Base-by-base conservation (phyloP, 257 asterid genomes). In the Plantago major region DNA sequence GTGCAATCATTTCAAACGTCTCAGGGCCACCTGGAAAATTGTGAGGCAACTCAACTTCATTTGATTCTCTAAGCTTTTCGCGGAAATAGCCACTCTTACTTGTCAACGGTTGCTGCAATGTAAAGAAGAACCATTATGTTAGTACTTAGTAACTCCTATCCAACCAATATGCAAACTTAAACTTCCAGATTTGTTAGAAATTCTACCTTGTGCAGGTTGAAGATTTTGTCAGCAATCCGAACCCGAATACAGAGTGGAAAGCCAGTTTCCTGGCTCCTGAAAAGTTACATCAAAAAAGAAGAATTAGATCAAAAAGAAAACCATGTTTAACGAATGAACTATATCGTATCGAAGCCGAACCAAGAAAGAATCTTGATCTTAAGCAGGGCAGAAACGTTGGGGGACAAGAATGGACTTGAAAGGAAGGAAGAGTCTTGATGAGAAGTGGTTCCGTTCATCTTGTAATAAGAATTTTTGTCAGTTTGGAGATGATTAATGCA, bases 211-310 rank as follows among this genome's bases (percentile, higher is more conserved):
- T 86, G 95, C 66, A 86, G 79, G 77, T 74, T 76, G 71, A 84
- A 81, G 81, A 58, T 79, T 76, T 82, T 79, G 40, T 78, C 60
- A 33, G 76, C 83, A 48, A 86, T 48, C 28, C 76, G 80, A 69
- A 86, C 78, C 13, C 78, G 78, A 52, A 86, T 57, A 64, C 82
- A 73, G 65, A 78, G 82, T 18, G 92, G 92, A 13, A 71, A 76
- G 5, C 95, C 92, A 54, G 87, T 86, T 70, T 86, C 84, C 66
- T 84, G 84, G 75, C 84, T 84, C 92, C 95, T 86, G 71, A 69
- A n/a, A 44, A 71, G 47, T 60, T 22, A 44, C 55, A 40, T 42
- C n/a, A 40, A 16, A 30, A 58, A 18, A 42, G n/a, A 14, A 55
- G 13, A 53, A 63, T 51, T 9, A 63, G 48, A 72, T 53, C 30